phyloP scores from a whole-genome alignment of 148 eudicot species.

The Diospyros kaki region DNA sequence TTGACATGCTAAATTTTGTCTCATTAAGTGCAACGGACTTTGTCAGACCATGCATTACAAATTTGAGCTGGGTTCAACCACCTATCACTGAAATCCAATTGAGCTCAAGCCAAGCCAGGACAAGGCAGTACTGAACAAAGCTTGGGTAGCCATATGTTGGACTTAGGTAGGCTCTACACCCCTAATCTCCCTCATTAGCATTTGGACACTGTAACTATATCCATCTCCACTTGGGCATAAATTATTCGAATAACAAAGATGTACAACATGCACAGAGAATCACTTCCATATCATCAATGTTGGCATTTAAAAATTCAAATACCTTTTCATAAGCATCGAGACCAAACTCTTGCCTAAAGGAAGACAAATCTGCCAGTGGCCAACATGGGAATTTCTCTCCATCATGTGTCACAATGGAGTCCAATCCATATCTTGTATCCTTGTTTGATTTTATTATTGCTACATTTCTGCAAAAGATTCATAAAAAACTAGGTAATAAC shows the following conservation, averaged over 20 bases:
- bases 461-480: conserved; percentile 53
- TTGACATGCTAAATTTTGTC: too few relatives aligned
- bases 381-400: conserved; percentile 87
- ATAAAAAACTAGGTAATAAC: conserved; percentile 1
- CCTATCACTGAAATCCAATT: too few relatives aligned
- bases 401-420: conserved; percentile 85
- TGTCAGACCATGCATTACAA: too few relatives aligned
- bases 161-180: too few relatives aligned
- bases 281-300: neutral
- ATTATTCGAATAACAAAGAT: neutral
- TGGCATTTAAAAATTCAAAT: conserved; percentile 1
- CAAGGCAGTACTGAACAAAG: too few relatives aligned
- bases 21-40: too few relatives aligned
- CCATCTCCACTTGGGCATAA: neutral
- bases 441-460: conserved; percentile 83
- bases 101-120: too few relatives aligned
- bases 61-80: too few relatives aligned
- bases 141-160: too few relatives aligned
- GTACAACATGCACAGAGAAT: neutral
- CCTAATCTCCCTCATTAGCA: too few relatives aligned
- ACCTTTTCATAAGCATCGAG: conserved; percentile 84
- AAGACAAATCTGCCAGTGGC: conserved; percentile 65
- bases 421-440: conserved; percentile 78
- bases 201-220: neutral
- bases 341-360: conserved; percentile 66